Evolutionary conservation across 179 eudicot genomes (phyloP).

Genomic region (Beta corolliflora): DNA sequence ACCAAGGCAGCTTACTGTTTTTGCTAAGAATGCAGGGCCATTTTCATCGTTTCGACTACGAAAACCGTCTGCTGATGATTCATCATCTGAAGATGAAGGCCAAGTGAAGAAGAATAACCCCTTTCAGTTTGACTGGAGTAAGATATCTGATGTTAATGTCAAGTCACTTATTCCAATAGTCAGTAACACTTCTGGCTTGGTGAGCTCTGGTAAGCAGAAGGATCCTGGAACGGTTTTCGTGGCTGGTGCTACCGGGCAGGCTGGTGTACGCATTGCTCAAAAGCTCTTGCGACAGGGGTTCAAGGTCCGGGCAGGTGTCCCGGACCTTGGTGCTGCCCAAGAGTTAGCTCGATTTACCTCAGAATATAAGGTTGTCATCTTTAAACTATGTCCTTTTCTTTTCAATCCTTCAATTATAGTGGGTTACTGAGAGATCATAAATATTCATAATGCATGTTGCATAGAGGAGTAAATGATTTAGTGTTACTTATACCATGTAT

Average conservation of each 20-base stretch:
- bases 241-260: constrained; percentile 88
- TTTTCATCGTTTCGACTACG: constrained; percentile 34
- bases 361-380: constrained; percentile 61
- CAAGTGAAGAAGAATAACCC: constrained; percentile 36
- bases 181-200: constrained; percentile 38
- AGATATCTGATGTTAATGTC: constrained; percentile 59
- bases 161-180: constrained; percentile 66
- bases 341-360: constrained; percentile 85
- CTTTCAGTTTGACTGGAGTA: constrained; percentile 55
- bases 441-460: too few species aligned
- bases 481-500: too few species aligned
- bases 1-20: constrained; percentile 41
- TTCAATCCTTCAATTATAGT: too few species aligned
- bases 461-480: too few species aligned
- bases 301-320: constrained; percentile 86
- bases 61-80: constrained; percentile 31
- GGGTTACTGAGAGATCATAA: too few species aligned
- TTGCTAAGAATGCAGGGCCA: constrained; percentile 47
- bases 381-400: background rate
- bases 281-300: constrained; percentile 70
- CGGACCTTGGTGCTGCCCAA: constrained; percentile 82
- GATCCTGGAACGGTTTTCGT: constrained; percentile 89
- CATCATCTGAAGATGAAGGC: constrained; percentile 20
- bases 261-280: constrained; percentile 75
- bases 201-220: constrained; percentile 47